Evolutionary conservation across 345 rosid genomes (phyloP).

Genomic region (Euphorbia tirucalli): DNA sequence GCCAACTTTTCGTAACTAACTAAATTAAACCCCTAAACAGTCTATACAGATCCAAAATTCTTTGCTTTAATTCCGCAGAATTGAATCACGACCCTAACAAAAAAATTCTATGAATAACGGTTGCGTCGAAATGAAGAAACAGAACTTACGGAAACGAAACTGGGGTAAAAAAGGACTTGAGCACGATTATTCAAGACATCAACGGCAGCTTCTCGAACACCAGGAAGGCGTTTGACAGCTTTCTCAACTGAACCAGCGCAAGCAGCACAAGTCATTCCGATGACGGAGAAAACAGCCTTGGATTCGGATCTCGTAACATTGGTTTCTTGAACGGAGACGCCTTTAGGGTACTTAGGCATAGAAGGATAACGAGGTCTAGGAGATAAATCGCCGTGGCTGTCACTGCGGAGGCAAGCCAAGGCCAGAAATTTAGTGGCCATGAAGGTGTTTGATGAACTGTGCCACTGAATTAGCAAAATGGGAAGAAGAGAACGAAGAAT

Average conservation of each 20-base stretch:
- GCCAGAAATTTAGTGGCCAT: constrained; percentile 78
- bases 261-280: constrained; percentile 87
- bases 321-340: constrained; percentile 35
- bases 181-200: constrained; percentile 71
- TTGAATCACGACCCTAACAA: background rate
- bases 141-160: constrained; percentile 52
- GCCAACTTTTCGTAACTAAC: background rate
- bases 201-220: constrained; percentile 67
- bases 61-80: constrained; percentile 5
- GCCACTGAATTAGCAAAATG: too few species aligned
- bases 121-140: background rate
- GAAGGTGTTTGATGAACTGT: background rate
- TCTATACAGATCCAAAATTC: background rate
- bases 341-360: constrained; percentile 63
- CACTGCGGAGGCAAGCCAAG: constrained; percentile 58
- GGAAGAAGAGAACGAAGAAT: background rate
- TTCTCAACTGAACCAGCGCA: constrained; percentile 95
- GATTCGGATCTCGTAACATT: constrained; percentile 35
- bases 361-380: constrained; percentile 62
- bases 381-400: constrained; percentile 40
- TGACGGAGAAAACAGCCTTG: constrained; percentile 59
- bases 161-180: constrained; percentile 63
- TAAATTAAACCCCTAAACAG: background rate
- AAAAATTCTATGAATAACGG: background rate
- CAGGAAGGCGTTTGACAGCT: constrained; percentile 82